Conservation (phyloP, 331 rosid species). For the Rhamnella rubrinervis region DNA sequence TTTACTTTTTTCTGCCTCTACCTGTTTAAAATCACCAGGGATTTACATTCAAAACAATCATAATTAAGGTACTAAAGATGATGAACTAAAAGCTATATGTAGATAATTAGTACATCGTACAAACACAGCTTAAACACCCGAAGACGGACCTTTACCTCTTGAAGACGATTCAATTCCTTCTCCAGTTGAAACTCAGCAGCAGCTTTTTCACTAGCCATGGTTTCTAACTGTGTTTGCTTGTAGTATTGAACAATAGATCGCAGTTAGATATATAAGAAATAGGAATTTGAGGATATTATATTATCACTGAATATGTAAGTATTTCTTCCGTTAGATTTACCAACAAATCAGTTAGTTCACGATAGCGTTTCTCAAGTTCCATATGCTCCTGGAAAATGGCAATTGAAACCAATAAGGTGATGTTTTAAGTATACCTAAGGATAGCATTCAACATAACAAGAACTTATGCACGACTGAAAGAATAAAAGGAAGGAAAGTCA, state of each 20-base stretch:
- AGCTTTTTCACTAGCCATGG: slow-evolving; percentile 95
- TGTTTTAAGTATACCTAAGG: neutral
- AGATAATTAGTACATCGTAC: slow-evolving; percentile 1
- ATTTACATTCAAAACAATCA: neutral
- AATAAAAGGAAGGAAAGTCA: too few relatives aligned
- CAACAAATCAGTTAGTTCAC: slow-evolving; percentile 95
- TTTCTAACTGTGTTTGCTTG: slow-evolving; percentile 98
- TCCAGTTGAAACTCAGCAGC: slow-evolving; percentile 93
- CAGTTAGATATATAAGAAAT: slow-evolving; percentile 8
- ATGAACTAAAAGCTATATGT: neutral
- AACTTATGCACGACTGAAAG: too few relatives aligned
- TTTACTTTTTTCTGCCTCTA: slow-evolving; percentile 85
- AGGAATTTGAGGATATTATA: slow-evolving; percentile 13
- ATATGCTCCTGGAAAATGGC: slow-evolving; percentile 75
- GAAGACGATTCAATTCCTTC: slow-evolving; percentile 86
- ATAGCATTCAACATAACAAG: too few relatives aligned
- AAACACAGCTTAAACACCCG: slow-evolving; percentile 29
- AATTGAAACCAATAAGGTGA: slow-evolving; percentile 17
- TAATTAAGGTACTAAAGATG: neutral
- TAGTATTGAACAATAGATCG: slow-evolving; percentile 58
- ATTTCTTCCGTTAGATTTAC: slow-evolving; percentile 42
- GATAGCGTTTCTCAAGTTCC: slow-evolving; percentile 97
- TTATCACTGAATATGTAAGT: slow-evolving; percentile 6
- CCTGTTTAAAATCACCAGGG: slow-evolving; percentile 48
- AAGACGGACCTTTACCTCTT: slow-evolving; percentile 74